These are phyloP conservation scores for Nicotiana tomentosiformis DNA, from an alignment of 257 asterid species.

Conservation along the genomic window DNA sequence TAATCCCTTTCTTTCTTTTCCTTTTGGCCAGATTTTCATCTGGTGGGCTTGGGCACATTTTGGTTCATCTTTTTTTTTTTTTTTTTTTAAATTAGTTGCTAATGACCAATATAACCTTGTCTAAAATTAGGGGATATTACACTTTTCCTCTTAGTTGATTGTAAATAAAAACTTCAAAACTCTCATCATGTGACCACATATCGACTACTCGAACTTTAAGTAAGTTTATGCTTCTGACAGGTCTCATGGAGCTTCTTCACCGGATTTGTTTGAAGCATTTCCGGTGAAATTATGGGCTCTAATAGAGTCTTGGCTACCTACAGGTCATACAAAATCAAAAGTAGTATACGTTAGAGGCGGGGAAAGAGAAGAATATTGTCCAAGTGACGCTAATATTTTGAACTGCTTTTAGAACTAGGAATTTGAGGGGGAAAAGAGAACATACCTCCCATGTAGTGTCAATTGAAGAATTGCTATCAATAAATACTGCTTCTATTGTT, in stretches of 20 bases:
- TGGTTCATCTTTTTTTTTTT: no score
- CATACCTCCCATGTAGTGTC: slow-evolving; percentile 74
- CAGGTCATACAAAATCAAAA: background rate
- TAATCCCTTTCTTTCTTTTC: no score
- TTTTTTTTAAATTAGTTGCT: no score
- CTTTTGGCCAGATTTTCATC: no score
- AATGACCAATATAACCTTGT: no score
- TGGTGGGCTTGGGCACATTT: no score
- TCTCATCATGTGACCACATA: slow-evolving; percentile 47
- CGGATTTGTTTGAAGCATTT: slow-evolving; percentile 59
- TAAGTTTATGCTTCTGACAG: slow-evolving; percentile 68
- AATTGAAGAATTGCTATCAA: slow-evolving; percentile 59
- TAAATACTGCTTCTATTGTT: slow-evolving; percentile 74
- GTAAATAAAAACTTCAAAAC: slow-evolving; percentile 49
- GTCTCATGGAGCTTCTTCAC: slow-evolving; percentile 68
- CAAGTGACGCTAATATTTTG: no score
- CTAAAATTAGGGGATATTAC: no score
- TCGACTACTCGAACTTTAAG: slow-evolving; percentile 46
- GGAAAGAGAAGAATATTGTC: no score
- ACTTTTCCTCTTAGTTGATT: slow-evolving; percentile 55
- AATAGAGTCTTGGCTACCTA: slow-evolving; percentile 54
- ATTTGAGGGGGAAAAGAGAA: background rate
- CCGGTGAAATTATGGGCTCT: slow-evolving; percentile 69
- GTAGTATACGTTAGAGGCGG: background rate
- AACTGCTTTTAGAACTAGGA: background rate